Conservation (phyloP, 208 protist species). For the Leishmania braziliensis region DNA sequence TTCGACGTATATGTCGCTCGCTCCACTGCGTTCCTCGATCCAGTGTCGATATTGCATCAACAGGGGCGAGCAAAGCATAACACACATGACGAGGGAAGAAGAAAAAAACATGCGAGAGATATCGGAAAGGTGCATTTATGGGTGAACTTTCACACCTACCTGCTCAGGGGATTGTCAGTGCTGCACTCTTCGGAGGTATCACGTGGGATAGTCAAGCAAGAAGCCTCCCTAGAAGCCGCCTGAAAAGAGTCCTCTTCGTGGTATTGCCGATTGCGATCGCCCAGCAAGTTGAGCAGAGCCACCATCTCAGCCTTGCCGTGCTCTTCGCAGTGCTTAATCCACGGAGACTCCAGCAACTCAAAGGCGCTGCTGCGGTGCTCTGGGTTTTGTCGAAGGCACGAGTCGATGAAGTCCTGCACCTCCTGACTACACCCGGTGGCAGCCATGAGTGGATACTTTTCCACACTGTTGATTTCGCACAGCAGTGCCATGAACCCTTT, state of each 20-base stretch:
- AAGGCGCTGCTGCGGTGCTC: slow-evolving; percentile 57
- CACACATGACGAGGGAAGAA: neutral
- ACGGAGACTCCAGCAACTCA: slow-evolving; percentile 67
- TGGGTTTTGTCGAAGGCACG: slow-evolving; percentile 67
- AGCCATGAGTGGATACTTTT: slow-evolving; percentile 50
- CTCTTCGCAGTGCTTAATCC: slow-evolving; percentile 75
- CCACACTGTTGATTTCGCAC: slow-evolving; percentile 63
- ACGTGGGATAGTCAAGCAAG: neutral
- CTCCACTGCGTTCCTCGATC: neutral
- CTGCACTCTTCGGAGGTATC: neutral
- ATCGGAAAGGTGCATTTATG: neutral
- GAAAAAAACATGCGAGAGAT: neutral
- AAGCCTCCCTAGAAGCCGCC: slow-evolving; percentile 12
- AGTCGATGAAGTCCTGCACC: slow-evolving; percentile 73
- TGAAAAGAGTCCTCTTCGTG: slow-evolving; percentile 27
- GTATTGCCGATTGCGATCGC: slow-evolving; percentile 49
- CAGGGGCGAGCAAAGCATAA: neutral
- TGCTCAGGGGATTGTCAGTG: neutral
- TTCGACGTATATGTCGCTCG: neutral
- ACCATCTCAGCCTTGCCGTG: slow-evolving; percentile 57
- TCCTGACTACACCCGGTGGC: slow-evolving; percentile 57
- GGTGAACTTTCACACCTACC: neutral
- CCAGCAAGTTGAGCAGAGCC: slow-evolving; percentile 48
- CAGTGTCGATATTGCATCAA: neutral
- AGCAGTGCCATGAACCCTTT: slow-evolving; percentile 86